Conservation (phyloP, 1,139 yeast genomes). For the Blastobotrys capitulatus region DNA sequence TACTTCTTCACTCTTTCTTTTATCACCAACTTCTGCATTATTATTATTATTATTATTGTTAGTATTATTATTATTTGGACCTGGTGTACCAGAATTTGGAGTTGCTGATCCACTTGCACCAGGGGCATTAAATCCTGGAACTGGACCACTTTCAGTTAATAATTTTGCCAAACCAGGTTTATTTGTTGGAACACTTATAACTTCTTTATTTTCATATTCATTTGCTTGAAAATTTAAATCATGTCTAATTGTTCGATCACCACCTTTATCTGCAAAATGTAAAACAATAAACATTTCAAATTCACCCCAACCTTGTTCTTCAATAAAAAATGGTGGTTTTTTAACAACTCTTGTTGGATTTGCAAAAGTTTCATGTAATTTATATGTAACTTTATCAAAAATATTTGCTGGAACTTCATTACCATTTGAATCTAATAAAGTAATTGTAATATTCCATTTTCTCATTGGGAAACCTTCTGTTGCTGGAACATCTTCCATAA, state of each 20-base stretch:
- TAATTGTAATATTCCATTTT: conserved; percentile 79
- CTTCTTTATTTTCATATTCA: conserved; percentile 72
- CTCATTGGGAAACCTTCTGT: conserved; percentile 95
- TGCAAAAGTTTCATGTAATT: conserved; percentile 90
- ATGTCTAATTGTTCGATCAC: conserved; percentile 80
- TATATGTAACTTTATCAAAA: conserved; percentile 88
- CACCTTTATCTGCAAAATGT: conserved; percentile 77
- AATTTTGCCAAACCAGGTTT: conserved; percentile 69
- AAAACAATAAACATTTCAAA: conserved; percentile 81
- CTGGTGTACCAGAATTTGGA: not conserved
- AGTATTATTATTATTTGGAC: not conserved
- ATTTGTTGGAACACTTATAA: conserved; percentile 66
- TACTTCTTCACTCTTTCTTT: conserved; percentile 38
- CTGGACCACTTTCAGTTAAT: conserved; percentile 75
- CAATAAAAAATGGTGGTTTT: conserved; percentile 81
- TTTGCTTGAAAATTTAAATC: conserved; percentile 83
- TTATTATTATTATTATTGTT: too few relatives aligned
- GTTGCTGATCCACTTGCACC: conserved; percentile 23
- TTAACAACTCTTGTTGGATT: conserved; percentile 79
- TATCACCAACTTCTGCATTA: conserved; percentile 30
- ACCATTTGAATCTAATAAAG: conserved; percentile 73
- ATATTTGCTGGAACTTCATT: conserved; percentile 80
- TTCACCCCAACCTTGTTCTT: conserved; percentile 99
- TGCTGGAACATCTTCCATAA: conserved; percentile 75
- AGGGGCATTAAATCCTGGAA: conserved; percentile 46